Evolutionary conservation across 148 eudicot species (phyloP).

Genomic region (Gaultheria prostrata): DNA sequence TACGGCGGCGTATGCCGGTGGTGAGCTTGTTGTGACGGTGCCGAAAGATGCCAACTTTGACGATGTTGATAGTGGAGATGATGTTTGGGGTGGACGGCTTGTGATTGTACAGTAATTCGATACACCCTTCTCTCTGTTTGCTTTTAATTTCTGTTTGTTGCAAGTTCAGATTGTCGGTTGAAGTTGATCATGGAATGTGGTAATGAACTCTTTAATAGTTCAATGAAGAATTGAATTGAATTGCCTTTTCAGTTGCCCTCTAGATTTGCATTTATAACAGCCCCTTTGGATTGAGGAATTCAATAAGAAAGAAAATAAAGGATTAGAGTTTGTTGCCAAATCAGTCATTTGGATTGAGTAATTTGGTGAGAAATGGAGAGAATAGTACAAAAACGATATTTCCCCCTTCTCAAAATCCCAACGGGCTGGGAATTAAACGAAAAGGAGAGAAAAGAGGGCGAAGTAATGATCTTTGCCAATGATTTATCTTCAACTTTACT

Average conservation of each 20-base stretch:
- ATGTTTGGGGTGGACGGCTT: slow-evolving; percentile 26
- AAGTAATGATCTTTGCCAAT: not conserved
- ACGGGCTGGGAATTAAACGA: not conserved
- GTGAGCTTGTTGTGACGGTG: slow-evolving; percentile 72
- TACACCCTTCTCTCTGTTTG: slow-evolving; percentile 10
- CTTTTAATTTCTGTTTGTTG: slow-evolving; percentile 3
- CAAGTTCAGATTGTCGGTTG: slow-evolving; percentile 10
- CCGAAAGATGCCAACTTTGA: slow-evolving; percentile 41
- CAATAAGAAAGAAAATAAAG: not conserved
- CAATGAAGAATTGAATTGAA: slow-evolving; percentile 3
- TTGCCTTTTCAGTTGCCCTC: not conserved
- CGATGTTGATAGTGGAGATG: slow-evolving; percentile 14
- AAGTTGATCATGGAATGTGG: not conserved
- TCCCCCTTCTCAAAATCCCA: not conserved
- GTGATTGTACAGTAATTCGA: slow-evolving; percentile 31
- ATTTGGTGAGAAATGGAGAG: not conserved
- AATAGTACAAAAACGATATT: not conserved
- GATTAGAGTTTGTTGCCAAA: not conserved
- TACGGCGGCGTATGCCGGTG: slow-evolving; percentile 46
- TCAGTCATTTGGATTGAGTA: not conserved
- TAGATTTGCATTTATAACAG: not conserved
- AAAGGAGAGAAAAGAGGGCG: not conserved
- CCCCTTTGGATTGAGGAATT: not conserved
- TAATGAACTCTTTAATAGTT: slow-evolving; percentile 4
- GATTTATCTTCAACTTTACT: not conserved